Evolutionary conservation across 2,329 filamentous ascomycete species (phyloP).

Genomic region (Colletotrichum spinosum): DNA sequence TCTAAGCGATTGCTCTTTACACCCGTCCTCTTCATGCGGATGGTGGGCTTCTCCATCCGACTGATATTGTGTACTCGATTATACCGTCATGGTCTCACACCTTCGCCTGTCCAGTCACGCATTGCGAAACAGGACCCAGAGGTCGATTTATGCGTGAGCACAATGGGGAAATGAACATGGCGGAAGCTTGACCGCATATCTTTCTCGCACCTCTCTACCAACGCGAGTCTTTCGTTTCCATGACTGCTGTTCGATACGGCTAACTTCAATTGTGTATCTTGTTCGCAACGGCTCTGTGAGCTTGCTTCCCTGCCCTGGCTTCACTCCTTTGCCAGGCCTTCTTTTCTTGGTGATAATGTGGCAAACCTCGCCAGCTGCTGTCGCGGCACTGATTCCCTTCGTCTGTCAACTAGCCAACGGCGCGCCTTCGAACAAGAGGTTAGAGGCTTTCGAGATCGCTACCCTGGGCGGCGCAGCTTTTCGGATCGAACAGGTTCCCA

Average conservation of each 20-base stretch:
- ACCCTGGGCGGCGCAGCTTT: conserved; percentile 54
- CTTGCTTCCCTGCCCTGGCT: conserved; percentile 25
- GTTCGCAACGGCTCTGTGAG: conserved; percentile 27
- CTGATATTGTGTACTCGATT: conserved; percentile 13
- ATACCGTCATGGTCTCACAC: conserved; percentile 6
- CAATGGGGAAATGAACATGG: conserved; percentile 32
- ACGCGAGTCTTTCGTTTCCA: not conserved
- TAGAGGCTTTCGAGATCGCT: conserved; percentile 46
- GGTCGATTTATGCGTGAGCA: conserved; percentile 30
- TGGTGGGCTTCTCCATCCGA: not conserved
- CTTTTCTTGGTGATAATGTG: conserved; percentile 45
- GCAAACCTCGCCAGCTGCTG: conserved; percentile 45
- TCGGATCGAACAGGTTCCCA: conserved; percentile 52
- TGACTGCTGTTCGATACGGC: not conserved
- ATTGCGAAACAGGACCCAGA: conserved; percentile 29
- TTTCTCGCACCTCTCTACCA: conserved; percentile 21
- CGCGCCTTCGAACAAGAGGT: conserved; percentile 41
- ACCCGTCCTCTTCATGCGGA: too few species aligned
- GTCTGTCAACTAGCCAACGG: conserved; percentile 42
- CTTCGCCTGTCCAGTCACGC: conserved; percentile 3
- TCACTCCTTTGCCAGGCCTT: conserved; percentile 37
- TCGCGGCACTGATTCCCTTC: conserved; percentile 44
- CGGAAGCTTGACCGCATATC: conserved; percentile 37
- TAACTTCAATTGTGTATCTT: not conserved
- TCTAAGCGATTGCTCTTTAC: too few species aligned